phyloP scores from a whole-genome alignment of 768 basidiomycete genomes.

The Cyathus striatus region DNA sequence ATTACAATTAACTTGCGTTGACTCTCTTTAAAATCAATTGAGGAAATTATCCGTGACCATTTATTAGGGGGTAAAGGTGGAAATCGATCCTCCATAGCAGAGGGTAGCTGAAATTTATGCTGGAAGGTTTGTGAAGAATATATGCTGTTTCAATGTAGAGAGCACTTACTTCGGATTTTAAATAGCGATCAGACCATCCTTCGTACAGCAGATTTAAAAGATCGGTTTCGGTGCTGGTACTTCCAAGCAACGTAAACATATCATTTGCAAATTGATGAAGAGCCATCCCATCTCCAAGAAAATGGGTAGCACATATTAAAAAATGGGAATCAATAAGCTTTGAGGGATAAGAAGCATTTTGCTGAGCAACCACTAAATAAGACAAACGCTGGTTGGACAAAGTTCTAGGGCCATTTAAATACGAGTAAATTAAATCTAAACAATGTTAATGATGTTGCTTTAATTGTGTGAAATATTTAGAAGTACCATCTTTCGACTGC shows the following conservation, averaged over 20 bases:
- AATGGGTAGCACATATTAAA: constrained; percentile 74
- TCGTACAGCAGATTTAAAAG: constrained; percentile 24
- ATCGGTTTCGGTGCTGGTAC: constrained; percentile 17
- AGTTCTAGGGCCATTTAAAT: constrained; percentile 75
- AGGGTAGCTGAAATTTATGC: constrained; percentile 8
- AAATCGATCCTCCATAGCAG: constrained; percentile 47
- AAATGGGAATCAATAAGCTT: constrained; percentile 62
- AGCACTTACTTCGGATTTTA: constrained; percentile 5
- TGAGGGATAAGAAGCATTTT: too few relatives aligned
- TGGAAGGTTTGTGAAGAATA: too few relatives aligned
- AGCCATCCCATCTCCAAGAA: constrained; percentile 84
- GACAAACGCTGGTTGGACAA: constrained; percentile 65
- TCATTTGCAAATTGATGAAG: constrained; percentile 80
- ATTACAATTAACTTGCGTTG: constrained; percentile 57
- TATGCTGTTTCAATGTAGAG: too few relatives aligned
- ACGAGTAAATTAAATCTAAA: constrained; percentile 57
- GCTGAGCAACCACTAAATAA: constrained; percentile 48
- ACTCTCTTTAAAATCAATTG: constrained; percentile 50
- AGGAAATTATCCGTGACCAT: constrained; percentile 40
- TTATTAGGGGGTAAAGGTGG: constrained; percentile 23
- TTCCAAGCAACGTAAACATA: constrained; percentile 61
- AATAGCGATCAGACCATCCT: constrained; percentile 24
- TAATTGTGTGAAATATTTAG: constrained; percentile 8
- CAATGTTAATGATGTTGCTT: constrained; percentile 1
- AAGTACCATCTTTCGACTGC: constrained; percentile 57